Conservation (phyloP, 2,329 filamentous ascomycete genomes). For the Cryphonectria japonica region DNA sequence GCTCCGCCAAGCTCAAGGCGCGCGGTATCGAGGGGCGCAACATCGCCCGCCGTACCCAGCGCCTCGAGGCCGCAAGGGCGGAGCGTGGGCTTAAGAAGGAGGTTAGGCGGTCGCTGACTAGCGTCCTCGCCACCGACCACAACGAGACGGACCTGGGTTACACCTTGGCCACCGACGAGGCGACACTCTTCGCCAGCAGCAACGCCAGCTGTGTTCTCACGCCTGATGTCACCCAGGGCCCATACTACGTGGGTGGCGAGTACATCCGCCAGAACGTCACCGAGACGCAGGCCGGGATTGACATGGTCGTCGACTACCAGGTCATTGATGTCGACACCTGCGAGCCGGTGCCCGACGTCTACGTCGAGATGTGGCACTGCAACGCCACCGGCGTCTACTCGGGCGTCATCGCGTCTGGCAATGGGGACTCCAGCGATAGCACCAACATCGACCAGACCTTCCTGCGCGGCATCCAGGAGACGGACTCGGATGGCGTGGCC, state of each 20-base stretch:
- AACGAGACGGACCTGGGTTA: slow-evolving; percentile 40
- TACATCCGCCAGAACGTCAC: slow-evolving; percentile 52
- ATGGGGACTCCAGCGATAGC: slow-evolving; percentile 43
- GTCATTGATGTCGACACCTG: slow-evolving; percentile 56
- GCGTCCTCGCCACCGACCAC: slow-evolving; percentile 41
- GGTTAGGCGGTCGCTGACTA: slow-evolving; percentile 38
- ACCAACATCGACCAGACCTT: slow-evolving; percentile 47
- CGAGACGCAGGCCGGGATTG: slow-evolving; percentile 43
- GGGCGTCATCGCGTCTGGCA: slow-evolving; percentile 41
- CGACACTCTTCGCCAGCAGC: slow-evolving; percentile 39
- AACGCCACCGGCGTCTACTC: slow-evolving; percentile 47
- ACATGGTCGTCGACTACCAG: slow-evolving; percentile 17
- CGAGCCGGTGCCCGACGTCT: slow-evolving; percentile 51
- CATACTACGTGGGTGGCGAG: slow-evolving; percentile 57
- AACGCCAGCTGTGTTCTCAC: slow-evolving; percentile 50
- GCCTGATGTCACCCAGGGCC: slow-evolving; percentile 52
- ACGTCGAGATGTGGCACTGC: slow-evolving; percentile 57
- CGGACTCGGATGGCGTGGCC: slow-evolving; percentile 44
- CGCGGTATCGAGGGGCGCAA: slow-evolving; percentile 51
- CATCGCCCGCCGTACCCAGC: slow-evolving; percentile 47
- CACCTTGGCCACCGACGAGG: slow-evolving; percentile 35
- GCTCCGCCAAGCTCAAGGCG: slow-evolving; percentile 49
- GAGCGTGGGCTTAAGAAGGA: slow-evolving; percentile 38
- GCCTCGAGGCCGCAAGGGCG: slow-evolving; percentile 46
- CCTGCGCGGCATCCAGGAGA: slow-evolving; percentile 46